These are phyloP conservation scores for Penicillium sp. DNA, from an alignment of 2,329 filamentous ascomycete genomes.

Conservation along the genomic window DNA sequence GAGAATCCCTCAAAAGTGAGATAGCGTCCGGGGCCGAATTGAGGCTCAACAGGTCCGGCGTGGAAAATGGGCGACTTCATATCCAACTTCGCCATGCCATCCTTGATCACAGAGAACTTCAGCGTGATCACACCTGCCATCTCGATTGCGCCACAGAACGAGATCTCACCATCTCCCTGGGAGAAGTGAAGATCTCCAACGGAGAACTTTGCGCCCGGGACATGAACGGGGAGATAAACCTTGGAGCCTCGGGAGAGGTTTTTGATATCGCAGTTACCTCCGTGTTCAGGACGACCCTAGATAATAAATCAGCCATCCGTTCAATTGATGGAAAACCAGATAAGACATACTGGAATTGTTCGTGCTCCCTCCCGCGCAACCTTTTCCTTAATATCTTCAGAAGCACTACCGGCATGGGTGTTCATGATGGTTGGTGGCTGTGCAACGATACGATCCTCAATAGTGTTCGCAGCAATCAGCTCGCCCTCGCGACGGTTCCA, in stretches of 20 bases:
- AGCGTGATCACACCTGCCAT: constrained; percentile 91
- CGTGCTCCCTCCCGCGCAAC: constrained; percentile 77
- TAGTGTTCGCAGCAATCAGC: constrained; percentile 67
- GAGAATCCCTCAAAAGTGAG: constrained; percentile 89
- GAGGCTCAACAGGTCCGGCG: constrained; percentile 82
- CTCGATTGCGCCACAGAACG: constrained; percentile 86
- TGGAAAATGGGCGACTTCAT: constrained; percentile 84
- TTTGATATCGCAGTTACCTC: constrained; percentile 91
- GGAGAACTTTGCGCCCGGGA: constrained; percentile 81
- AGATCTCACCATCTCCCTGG: constrained; percentile 88
- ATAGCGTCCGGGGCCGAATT: constrained; percentile 78
- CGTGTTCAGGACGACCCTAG: constrained; percentile 73
- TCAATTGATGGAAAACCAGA: not conserved
- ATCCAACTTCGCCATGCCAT: constrained; percentile 70
- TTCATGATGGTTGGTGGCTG: constrained; percentile 72
- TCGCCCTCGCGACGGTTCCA: constrained; percentile 86
- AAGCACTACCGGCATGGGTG: constrained; percentile 69
- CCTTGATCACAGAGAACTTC: constrained; percentile 85
- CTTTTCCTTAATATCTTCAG: constrained; percentile 60
- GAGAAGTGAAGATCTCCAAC: constrained; percentile 88
- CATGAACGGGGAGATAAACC: constrained; percentile 85
- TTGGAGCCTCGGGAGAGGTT: constrained; percentile 77
- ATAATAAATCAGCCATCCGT: not conserved
- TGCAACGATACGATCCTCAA: constrained; percentile 71
- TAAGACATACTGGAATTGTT: constrained; percentile 66